phyloP scores from a whole-genome alignment of 2,329 filamentous ascomycete genomes.

The Nigrospora osmanthi region DNA sequence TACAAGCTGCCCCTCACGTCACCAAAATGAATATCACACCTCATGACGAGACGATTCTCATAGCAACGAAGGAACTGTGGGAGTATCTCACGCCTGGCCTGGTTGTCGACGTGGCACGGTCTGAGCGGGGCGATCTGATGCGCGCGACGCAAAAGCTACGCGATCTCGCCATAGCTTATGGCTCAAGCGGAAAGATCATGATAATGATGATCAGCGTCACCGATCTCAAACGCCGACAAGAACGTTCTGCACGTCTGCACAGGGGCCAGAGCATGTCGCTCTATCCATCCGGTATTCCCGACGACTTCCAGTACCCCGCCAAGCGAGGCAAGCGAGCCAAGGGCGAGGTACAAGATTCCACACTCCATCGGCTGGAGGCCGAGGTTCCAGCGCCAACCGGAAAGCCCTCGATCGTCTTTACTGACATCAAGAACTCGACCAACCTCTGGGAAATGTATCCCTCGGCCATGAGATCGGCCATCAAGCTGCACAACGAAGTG shows the following conservation, averaged over 20 bases:
- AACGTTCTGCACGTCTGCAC: constrained; percentile 59
- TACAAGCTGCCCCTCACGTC: constrained; percentile 85
- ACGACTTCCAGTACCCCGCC: constrained; percentile 60
- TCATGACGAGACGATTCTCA: constrained; percentile 85
- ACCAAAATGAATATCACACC: constrained; percentile 72
- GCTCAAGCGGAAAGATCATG: constrained; percentile 92
- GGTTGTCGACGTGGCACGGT: constrained; percentile 83
- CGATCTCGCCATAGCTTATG: constrained; percentile 92
- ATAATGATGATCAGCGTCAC: constrained; percentile 96
- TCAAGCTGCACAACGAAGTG: constrained; percentile 94
- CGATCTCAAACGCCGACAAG: constrained; percentile 75
- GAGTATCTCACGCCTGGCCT: constrained; percentile 86
- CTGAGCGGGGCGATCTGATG: constrained; percentile 87
- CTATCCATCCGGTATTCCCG: constrained; percentile 65
- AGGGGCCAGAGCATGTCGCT: constrained; percentile 80
- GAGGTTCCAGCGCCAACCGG: constrained; percentile 89
- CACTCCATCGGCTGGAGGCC: constrained; percentile 75
- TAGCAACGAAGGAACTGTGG: constrained; percentile 92
- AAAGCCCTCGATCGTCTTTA: constrained; percentile 90
- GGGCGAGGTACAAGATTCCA: constrained; percentile 70
- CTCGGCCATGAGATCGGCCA: constrained; percentile 90
- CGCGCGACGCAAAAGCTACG: constrained; percentile 87
- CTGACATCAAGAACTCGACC: constrained; percentile 98
- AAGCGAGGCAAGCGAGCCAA: constrained; percentile 55
- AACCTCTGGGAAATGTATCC: constrained; percentile 93